Percentiles rank a stretch among this genome's conserved stretches.
phyloP scores from a whole-genome alignment of 352 stramenopile species.

The Pythium folliculosum region DNA sequence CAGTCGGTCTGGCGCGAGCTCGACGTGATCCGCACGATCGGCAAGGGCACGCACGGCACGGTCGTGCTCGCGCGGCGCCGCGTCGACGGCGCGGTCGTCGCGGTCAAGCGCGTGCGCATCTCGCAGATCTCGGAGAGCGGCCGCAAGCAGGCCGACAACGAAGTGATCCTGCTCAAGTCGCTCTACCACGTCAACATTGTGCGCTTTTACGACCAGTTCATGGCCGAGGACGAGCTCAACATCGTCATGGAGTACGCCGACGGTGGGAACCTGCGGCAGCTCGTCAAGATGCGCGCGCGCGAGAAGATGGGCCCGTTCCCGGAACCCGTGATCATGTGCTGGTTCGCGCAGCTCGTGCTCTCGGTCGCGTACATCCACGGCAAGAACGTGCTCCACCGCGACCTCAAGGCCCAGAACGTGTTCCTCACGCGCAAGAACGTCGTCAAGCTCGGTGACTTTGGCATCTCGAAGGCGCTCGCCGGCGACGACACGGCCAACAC shows the following conservation, averaged over 20 bases:
- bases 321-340: constrained; percentile 84
- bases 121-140: constrained; percentile 82
- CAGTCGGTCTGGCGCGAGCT: constrained; percentile 85
- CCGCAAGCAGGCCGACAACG: constrained; percentile 86
- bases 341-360: constrained; percentile 86
- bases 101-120: constrained; percentile 82
- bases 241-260: constrained; percentile 91
- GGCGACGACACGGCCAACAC: constrained; percentile 83
- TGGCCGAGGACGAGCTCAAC: constrained; percentile 84
- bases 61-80: constrained; percentile 79
- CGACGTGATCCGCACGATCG: constrained; percentile 85
- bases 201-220: constrained; percentile 89
- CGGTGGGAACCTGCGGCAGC: constrained; percentile 79
- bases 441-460: constrained; percentile 88
- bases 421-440: constrained; percentile 88
- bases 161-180: constrained; percentile 89
- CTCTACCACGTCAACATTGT: constrained; percentile 91
- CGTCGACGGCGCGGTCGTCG: constrained; percentile 78
- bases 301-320: constrained; percentile 86
- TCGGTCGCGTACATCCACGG: constrained; percentile 88
- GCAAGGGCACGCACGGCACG: constrained; percentile 84
- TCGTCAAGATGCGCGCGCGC: constrained; percentile 75
- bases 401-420: constrained; percentile 89
- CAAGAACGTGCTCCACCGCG: constrained; percentile 88
- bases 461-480: constrained; percentile 84